Conservation (phyloP, 2,329 filamentous ascomycete species). For the Mycosphaerella sp. region DNA sequence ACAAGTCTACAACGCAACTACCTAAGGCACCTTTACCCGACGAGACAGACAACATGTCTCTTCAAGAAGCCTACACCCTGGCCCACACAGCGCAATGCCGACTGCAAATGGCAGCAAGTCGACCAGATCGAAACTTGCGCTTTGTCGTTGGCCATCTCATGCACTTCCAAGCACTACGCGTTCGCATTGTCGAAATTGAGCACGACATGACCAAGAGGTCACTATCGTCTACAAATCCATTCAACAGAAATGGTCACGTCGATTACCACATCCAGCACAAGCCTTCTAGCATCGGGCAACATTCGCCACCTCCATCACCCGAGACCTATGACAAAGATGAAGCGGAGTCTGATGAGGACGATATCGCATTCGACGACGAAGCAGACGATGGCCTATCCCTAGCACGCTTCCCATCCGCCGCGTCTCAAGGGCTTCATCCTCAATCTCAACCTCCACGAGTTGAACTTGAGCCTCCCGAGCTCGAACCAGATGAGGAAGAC, state of each 20-base stretch:
- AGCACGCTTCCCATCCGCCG: slow-evolving; percentile 28
- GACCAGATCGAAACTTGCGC: slow-evolving; percentile 32
- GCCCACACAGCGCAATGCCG: slow-evolving; percentile 34
- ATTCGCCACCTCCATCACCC: slow-evolving; percentile 23
- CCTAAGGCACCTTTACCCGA: no score
- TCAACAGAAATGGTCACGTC: slow-evolving; percentile 27
- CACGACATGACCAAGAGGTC: slow-evolving; percentile 27
- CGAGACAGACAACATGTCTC: slow-evolving; percentile 26
- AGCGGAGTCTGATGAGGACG: slow-evolving; percentile 19
- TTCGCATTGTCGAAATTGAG: slow-evolving; percentile 35
- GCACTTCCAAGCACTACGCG: slow-evolving; percentile 31
- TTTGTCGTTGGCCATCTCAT: slow-evolving; percentile 34
- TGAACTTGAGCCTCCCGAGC: slow-evolving; percentile 23
- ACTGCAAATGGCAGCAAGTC: slow-evolving; percentile 30
- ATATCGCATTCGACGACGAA: slow-evolving; percentile 24
- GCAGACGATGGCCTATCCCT: slow-evolving; percentile 26
- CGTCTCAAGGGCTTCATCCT: slow-evolving; percentile 17
- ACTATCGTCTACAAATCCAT: slow-evolving; percentile 20
- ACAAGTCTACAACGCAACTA: no score
- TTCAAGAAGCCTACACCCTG: slow-evolving; percentile 31
- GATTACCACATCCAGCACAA: slow-evolving; percentile 17
- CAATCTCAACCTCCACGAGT: slow-evolving; percentile 9
- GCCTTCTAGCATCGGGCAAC: slow-evolving; percentile 23
- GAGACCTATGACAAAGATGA: slow-evolving; percentile 17
- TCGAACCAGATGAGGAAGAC: slow-evolving; percentile 22